Evolutionary conservation across 2,329 filamentous ascomycete species (phyloP), one percentile per base, ranked within the genome.

Genomic region (Monosporascus sp.): DNA sequence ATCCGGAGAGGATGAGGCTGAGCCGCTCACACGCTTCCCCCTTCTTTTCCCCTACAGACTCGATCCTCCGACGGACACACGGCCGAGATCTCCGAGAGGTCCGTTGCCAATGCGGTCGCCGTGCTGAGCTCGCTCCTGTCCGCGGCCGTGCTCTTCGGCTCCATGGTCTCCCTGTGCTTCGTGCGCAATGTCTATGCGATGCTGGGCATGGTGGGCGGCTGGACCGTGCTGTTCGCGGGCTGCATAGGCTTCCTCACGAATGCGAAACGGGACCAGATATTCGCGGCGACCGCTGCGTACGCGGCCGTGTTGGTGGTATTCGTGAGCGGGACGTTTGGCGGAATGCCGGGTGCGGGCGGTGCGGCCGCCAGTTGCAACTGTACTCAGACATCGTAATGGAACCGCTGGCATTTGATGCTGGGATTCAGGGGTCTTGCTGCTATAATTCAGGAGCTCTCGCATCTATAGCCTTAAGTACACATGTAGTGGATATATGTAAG

Each of bases 211-310:
- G 54, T 62, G 17, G 51, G 50, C 1, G 34, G 50, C 2, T 62
- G 61, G 41, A 61, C 55, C 0, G 19, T 55, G 1, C 19, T 61
- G 1, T 62, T 61, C 40, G 56, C 59, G 1, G 14, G 53, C 1
- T 56, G 59, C 24, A 52, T 60, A 14, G 47, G 55, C 2, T 1
- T 57, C 5, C 49, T 54, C 24, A 62, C 56, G n/a, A 61, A 54
- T 14, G 55, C 57, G 3, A 56, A 49, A 17, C 48, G 59, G 34
- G 53, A 55, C 1, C 55, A 61, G 20, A 46, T 61, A 8, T 58
- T 60, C 37, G 55, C 57, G 0, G 51, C 55, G 4, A 60, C 58
- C 0, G 58, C 58, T n/a, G 57, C 58, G 43, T 60, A 48, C 16
- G 57, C 57, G 5, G 53, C 53, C 5, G 57, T 58, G 2, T 45